Evolutionary conservation across 2,329 filamentous ascomycete genomes (phyloP).

Genomic region (Colletotrichum lindemuthianum): DNA sequence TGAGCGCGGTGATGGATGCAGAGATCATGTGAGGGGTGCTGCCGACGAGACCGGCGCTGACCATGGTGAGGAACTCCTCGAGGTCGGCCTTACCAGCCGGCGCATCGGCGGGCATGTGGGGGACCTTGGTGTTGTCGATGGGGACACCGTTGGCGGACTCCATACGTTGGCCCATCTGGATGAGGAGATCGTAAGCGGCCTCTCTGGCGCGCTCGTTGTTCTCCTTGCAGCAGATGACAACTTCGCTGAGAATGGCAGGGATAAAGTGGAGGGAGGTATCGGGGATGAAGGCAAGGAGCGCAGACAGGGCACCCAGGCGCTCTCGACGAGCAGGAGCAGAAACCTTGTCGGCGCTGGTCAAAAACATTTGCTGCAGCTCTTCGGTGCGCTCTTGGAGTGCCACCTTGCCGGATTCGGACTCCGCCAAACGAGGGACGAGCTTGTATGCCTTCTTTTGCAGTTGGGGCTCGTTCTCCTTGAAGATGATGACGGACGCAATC

Average conservation of each 20-base stretch:
- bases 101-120: constrained; percentile 85
- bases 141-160: constrained; percentile 69
- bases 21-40: constrained; percentile 97
- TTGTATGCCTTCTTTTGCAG: constrained; percentile 99
- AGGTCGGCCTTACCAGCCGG: constrained; percentile 81
- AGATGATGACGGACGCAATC: constrained; percentile 85
- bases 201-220: constrained; percentile 95
- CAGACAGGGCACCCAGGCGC: constrained; percentile 82
- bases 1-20: constrained; percentile 93
- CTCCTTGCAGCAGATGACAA: constrained; percentile 96
- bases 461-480: constrained; percentile 85
- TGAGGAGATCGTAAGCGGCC: constrained; percentile 88
- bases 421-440: constrained; percentile 88
- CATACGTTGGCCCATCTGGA: constrained; percentile 88
- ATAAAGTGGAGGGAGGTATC: constrained; percentile 89
- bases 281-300: constrained; percentile 83
- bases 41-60: constrained; percentile 92
- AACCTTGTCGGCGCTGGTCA: constrained; percentile 84
- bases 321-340: constrained; percentile 88
- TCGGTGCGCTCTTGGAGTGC: constrained; percentile 79
- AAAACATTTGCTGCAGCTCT: constrained; percentile 84
- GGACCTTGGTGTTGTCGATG: constrained; percentile 87
- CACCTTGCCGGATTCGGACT: constrained; percentile 79
- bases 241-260: constrained; percentile 88
- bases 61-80: constrained; percentile 98